phyloP scores from a whole-genome alignment of 371 early-diverging fungal genomes.

The Nematocida sp. region DNA sequence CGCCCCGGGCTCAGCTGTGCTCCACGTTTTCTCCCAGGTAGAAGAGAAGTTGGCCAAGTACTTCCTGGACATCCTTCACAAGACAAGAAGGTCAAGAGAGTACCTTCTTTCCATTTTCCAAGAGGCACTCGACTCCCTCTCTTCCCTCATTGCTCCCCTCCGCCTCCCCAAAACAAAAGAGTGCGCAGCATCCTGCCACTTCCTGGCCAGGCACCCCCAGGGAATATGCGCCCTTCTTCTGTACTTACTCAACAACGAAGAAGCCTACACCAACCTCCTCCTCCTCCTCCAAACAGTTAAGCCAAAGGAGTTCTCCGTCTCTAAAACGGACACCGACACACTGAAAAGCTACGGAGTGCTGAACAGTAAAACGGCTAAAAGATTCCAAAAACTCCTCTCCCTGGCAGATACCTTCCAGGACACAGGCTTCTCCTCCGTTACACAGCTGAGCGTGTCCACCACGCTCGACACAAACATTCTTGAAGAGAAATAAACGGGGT shows the following conservation, averaged over 20 bases:
- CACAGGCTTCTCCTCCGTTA: constrained; percentile 36
- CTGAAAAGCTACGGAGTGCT: background rate
- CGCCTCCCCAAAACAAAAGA: background rate
- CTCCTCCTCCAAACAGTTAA: background rate
- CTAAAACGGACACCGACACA: background rate
- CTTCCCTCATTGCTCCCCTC: background rate
- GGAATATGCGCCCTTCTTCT: background rate
- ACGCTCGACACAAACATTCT: constrained; percentile 47
- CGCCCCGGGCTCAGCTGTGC: background rate
- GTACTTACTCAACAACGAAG: background rate
- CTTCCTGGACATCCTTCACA: background rate
- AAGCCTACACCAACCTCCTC: background rate
- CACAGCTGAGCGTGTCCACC: constrained; percentile 33
- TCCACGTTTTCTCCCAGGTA: background rate
- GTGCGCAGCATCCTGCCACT: background rate
- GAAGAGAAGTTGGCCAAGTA: background rate
- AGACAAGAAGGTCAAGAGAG: constrained; percentile 12
- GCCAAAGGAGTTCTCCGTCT: background rate
- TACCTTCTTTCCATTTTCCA: constrained; percentile 9
- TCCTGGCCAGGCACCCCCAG: background rate
- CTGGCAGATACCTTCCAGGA: background rate
- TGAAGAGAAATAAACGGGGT: background rate
- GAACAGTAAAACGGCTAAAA: background rate
- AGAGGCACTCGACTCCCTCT: background rate
- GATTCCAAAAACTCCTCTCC: background rate